Conservation (phyloP, 352 stramenopile genomes). For the Phytopythium helicoides region DNA sequence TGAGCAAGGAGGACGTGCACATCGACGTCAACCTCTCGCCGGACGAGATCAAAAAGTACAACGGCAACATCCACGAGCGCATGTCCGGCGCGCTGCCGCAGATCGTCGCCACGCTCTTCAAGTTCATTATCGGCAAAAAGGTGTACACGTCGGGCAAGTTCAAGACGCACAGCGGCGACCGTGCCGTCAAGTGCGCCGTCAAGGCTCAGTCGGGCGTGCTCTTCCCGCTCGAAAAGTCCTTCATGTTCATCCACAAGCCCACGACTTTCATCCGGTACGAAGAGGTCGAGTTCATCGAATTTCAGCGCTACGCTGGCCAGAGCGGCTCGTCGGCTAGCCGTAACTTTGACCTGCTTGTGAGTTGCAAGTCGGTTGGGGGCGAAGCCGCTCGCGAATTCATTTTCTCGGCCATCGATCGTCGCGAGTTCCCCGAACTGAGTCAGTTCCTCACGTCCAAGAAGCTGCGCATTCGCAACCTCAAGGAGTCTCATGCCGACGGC, state of each 20-base stretch:
- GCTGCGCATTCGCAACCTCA: constrained; percentile 91
- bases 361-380: constrained; percentile 85
- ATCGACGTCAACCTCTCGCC: constrained; percentile 94
- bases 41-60: constrained; percentile 98
- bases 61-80: constrained; percentile 94
- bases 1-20: constrained; percentile 84
- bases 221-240: constrained; percentile 98
- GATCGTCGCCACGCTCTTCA: constrained; percentile 98
- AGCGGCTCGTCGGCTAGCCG: constrained; percentile 81
- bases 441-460: constrained; percentile 96
- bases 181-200: constrained; percentile 89
- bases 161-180: constrained; percentile 83
- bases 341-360: constrained; percentile 96
- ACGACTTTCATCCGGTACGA: constrained; percentile 98
- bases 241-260: constrained; percentile 99
- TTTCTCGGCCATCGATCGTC: constrained; percentile 96
- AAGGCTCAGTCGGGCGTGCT: constrained; percentile 96
- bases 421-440: constrained; percentile 93
- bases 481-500: constrained; percentile 76
- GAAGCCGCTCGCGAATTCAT: constrained; percentile 88
- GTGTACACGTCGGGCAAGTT: constrained; percentile 95
- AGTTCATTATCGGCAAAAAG: constrained; percentile 96
- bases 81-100: constrained; percentile 97
- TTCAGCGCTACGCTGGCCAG: constrained; percentile 95
- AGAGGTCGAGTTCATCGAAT: constrained; percentile 98